A percentile compares a stretch with the other conserved stretches of the same genome.
phyloP scores from a whole-genome alignment of 345 rosid species.

The Brassica rapa region DNA sequence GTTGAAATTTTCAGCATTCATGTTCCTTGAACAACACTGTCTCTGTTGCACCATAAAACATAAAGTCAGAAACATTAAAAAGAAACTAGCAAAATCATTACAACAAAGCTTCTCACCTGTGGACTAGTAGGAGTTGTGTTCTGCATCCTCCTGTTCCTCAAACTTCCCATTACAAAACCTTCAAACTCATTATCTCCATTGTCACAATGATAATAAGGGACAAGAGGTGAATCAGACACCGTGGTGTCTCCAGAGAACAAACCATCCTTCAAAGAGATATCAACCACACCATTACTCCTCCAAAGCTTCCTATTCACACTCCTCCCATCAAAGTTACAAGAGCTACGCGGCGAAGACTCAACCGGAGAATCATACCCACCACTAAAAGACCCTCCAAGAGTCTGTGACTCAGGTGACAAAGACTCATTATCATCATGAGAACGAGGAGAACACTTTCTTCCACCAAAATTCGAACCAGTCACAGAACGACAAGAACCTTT shows the following conservation, averaged over 20 bases:
- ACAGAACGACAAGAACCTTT: slow-evolving; percentile 58
- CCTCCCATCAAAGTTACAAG: slow-evolving; percentile 48
- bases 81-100: slow-evolving; percentile 2
- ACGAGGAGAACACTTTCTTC: slow-evolving; percentile 37
- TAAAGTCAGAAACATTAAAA: not conserved
- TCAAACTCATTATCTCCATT: slow-evolving; percentile 46
- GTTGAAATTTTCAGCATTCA: slow-evolving; percentile 52
- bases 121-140: slow-evolving; percentile 73
- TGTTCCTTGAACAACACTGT: slow-evolving; percentile 49
- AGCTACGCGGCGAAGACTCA: slow-evolving; percentile 58
- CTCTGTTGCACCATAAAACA: slow-evolving; percentile 49
- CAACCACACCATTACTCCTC: slow-evolving; percentile 51
- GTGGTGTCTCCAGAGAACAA: slow-evolving; percentile 55
- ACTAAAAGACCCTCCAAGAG: slow-evolving; percentile 41
- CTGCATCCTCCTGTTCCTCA: slow-evolving; percentile 44
- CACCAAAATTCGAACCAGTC: slow-evolving; percentile 61
- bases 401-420: slow-evolving; percentile 80
- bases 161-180: slow-evolving; percentile 59
- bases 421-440: slow-evolving; percentile 51
- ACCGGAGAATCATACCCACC: slow-evolving; percentile 50
- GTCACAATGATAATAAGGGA: slow-evolving; percentile 37
- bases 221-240: slow-evolving; percentile 45
- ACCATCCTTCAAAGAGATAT: slow-evolving; percentile 82
- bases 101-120: slow-evolving; percentile 74
- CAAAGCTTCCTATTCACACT: slow-evolving; percentile 64